phyloP scores from a whole-genome alignment of 768 basidiomycete species.

The Tephrocybe sp. region DNA sequence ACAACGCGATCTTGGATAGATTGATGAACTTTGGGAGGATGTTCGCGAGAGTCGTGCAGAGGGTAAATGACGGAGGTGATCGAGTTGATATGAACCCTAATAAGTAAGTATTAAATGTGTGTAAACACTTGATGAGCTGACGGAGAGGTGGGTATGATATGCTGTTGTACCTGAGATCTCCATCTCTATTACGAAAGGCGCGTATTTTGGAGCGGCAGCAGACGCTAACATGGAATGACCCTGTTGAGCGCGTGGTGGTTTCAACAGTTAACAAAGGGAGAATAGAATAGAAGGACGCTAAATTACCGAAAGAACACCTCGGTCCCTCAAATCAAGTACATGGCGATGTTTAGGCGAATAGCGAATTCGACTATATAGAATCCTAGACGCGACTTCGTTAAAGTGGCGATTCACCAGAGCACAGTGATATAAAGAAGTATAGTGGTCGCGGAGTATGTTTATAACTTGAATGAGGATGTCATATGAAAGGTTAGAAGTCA shows the following conservation, averaged over 20 bases:
- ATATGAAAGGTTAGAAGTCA: constrained; percentile 23
- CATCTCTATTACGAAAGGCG: constrained; percentile 38
- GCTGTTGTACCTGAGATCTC: constrained; percentile 43
- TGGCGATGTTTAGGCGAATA: constrained; percentile 35
- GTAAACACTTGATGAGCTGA: neutral
- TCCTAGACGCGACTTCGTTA: constrained; percentile 39
- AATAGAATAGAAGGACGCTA: neutral
- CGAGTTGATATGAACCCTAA: constrained; percentile 25
- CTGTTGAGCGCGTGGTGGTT: constrained; percentile 20
- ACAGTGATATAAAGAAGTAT: constrained; percentile 35
- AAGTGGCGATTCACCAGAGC: constrained; percentile 48
- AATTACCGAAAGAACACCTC: constrained; percentile 33
- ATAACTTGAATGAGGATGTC: constrained; percentile 38
- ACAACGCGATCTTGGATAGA: constrained; percentile 31
- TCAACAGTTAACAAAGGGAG: constrained; percentile 1
- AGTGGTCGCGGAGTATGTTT: constrained; percentile 32
- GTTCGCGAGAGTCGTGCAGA: constrained; percentile 25
- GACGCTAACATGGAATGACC: constrained; percentile 37
- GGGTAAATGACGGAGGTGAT: constrained; percentile 29
- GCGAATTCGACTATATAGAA: constrained; percentile 48
- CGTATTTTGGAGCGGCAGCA: constrained; percentile 39
- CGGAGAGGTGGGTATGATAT: too few species aligned
- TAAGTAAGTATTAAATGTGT: neutral
- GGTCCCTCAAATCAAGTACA: constrained; percentile 36
- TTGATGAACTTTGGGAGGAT: constrained; percentile 32